phyloP scores from a whole-genome alignment of 495 filamentous ascomycete species.

The Lasiosphaeria hispida region DNA sequence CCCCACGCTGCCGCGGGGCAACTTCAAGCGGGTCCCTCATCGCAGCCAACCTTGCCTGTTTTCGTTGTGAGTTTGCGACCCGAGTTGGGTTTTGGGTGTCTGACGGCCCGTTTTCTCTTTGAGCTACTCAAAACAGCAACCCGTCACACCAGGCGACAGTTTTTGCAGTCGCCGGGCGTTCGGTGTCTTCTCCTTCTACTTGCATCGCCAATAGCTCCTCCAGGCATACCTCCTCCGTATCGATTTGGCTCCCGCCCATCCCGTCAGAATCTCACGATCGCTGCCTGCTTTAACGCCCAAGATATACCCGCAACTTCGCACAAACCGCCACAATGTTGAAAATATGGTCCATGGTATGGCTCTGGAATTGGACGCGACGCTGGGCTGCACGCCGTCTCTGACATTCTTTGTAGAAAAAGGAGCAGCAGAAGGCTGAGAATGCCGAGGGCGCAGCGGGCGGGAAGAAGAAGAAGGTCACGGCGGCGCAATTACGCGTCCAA shows the following conservation, averaged over 20 bases:
- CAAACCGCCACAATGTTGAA: constrained; percentile 77
- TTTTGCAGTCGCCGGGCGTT: too few relatives aligned
- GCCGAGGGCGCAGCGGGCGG: constrained; percentile 65
- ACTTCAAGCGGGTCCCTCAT: neutral
- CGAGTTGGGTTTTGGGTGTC: neutral
- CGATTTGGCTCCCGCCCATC: too few relatives aligned
- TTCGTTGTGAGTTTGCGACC: neutral
- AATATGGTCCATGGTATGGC: constrained; percentile 96
- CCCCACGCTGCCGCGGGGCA: constrained; percentile 12
- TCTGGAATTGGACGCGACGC: neutral
- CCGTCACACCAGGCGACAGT: too few relatives aligned
- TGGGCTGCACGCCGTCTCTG: constrained; percentile 14
- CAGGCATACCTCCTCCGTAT: too few relatives aligned
- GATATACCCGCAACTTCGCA: neutral
- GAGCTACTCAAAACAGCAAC: too few relatives aligned
- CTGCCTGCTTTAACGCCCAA: too few relatives aligned
- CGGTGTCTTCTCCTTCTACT: too few relatives aligned
- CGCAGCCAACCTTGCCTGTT: neutral
- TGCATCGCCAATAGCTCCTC: too few relatives aligned
- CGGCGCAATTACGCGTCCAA: constrained; percentile 91
- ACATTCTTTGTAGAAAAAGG: constrained; percentile 66
- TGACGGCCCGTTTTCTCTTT: too few relatives aligned
- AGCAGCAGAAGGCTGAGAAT: constrained; percentile 90
- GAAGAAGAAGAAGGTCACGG: constrained; percentile 98
- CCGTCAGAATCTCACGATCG: too few relatives aligned